A percentile compares a stretch with the other conserved stretches of the same genome.
Evolutionary conservation across 1,139 yeast species (phyloP).

Genomic region (Candida gigantensis): DNA sequence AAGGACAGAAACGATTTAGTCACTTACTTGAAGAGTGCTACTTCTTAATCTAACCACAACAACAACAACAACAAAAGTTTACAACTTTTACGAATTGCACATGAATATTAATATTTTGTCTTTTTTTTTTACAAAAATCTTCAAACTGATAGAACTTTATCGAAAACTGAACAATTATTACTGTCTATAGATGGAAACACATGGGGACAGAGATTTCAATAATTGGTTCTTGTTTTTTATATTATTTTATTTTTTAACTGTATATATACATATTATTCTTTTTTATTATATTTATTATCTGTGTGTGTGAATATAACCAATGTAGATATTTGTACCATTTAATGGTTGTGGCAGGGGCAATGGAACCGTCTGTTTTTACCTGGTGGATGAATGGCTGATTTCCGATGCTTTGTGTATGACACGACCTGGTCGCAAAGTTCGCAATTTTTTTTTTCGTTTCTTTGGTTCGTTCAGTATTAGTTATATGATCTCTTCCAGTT

Average conservation of each 20-base stretch:
- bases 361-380: neutral
- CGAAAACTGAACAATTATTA: no score
- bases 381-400: no score
- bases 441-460: no score
- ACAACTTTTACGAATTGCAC: no score
- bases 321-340: no score
- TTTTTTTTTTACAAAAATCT: no score
- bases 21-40: constrained; percentile 82
- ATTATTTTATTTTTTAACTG: neutral
- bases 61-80: neutral
- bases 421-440: neutral
- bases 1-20: constrained; percentile 98
- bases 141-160: no score
- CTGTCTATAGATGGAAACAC: no score
- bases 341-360: no score
- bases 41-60: constrained; percentile 44
- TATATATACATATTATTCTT: neutral
- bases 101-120: no score
- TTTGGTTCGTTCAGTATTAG: no score
- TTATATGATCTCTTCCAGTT: constrained; percentile 1
- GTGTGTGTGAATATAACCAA: constrained; percentile 2
- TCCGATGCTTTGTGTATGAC: neutral
- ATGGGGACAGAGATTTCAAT: no score
- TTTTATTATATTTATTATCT: neutral
- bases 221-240: neutral